Base-by-base conservation (phyloP, 306 rosid genomes). In the Glycine tomentella region DNA sequence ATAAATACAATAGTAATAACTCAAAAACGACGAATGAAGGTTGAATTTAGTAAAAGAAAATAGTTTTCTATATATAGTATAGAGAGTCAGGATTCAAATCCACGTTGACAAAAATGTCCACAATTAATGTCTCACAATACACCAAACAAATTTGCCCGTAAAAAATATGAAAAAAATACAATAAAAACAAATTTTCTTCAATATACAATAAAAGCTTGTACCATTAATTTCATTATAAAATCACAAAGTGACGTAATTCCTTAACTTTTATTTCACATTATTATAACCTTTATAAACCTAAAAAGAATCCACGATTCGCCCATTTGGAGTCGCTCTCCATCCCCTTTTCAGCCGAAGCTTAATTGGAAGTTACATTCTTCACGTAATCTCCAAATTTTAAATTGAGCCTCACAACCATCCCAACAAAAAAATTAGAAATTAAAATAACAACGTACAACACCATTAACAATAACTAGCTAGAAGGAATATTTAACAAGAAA, bases 321-420 rank as follows among this genome's bases (percentile, higher is more conserved):
- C 84, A 77, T 78, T 78, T 87, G 86, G 86, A 81, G 80, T 87
- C 81, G 9, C 79, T 40, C 83, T 80, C 63, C 62, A n/a, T 34
- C 6, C 56, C 65, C 52, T 51, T 65, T 82, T 76, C 85, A 80
- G n/a, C 55, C 49, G 64, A 69, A 68, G 79, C 80, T 6, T 62
- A 62, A 62, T 57, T 61, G 15, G 67, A 72, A 36, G 62, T 58
- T 69, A 8, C 66, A 74, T 78, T 50, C 72, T 72, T 49, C 17
- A 86, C 36, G 79, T 15, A 52, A 74, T 61, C 80, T 36, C 38
- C 49, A 13, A 66, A 83, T 77, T 62, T 67, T 49, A 77, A 65
- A 81, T 50, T 61, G 9, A 67, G 15, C 74, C 38, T 55, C 16
- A 20, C 70, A 77, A 80, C 55, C 73, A 55, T 69, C 61, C 62